Conservation (phyloP, 1,284 basidiomycete genomes). For the Ceratobasidium sp. region DNA sequence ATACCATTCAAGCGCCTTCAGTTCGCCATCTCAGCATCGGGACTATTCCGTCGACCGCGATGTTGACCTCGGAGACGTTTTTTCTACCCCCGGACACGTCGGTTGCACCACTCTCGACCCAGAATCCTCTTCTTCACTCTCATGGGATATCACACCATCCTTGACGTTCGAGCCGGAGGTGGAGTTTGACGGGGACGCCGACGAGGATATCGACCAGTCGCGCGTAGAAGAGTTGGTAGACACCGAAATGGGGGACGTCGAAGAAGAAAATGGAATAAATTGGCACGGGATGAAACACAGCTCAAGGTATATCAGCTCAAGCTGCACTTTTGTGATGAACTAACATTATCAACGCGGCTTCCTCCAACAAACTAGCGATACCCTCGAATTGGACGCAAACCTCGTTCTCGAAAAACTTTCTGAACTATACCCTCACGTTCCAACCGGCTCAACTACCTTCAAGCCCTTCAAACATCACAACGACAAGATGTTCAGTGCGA, state of each 20-base stretch:
- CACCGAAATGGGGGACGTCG: neutral
- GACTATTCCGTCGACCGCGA: constrained; percentile 29
- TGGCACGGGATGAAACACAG: constrained; percentile 17
- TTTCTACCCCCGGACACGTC: constrained; percentile 10
- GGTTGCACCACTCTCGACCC: neutral
- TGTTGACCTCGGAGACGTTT: constrained; percentile 28
- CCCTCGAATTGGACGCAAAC: constrained; percentile 26
- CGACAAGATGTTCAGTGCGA: constrained; percentile 15
- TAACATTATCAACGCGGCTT: too few species aligned
- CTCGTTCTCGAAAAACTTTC: constrained; percentile 22
- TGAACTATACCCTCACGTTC: constrained; percentile 12
- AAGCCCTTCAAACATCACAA: neutral
- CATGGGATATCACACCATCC: constrained; percentile 40
- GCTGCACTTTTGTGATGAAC: too few species aligned
- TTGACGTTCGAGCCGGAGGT: constrained; percentile 14
- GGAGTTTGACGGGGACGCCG: neutral
- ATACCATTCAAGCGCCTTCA: neutral
- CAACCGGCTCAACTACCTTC: constrained; percentile 1
- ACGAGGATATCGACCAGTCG: constrained; percentile 28
- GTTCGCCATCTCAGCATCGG: neutral
- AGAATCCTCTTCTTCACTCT: constrained; percentile 15
- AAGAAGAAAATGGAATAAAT: neutral
- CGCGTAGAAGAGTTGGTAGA: constrained; percentile 34
- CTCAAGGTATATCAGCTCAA: neutral
- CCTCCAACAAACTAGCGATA: neutral